A percentile compares a stretch with the other conserved stretches of the same genome.
These are phyloP conservation scores for Fulvia fulva DNA, from an alignment of 2,329 filamentous ascomycete species.

Conservation along the genomic window DNA sequence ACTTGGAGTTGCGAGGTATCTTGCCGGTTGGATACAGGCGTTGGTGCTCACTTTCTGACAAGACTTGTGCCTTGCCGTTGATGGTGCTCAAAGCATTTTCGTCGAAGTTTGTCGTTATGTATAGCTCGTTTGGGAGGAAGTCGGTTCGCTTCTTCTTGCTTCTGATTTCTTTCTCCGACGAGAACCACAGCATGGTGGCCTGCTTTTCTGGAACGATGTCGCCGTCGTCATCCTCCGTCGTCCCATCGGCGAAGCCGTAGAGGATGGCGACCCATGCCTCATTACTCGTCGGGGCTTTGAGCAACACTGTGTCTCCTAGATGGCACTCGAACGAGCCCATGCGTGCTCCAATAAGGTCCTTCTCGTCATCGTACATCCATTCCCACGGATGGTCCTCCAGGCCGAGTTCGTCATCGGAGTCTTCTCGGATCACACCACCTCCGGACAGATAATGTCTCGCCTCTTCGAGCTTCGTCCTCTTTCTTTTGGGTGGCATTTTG, in stretches of 20 bases:
- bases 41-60: constrained; percentile 68
- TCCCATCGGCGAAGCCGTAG: constrained; percentile 71
- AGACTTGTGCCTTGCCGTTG: constrained; percentile 78
- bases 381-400: constrained; percentile 50
- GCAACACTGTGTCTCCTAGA: constrained; percentile 76
- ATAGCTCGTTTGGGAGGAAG: constrained; percentile 78
- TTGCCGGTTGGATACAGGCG: constrained; percentile 69
- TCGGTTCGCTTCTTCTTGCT: constrained; percentile 78
- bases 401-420: constrained; percentile 81
- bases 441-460: constrained; percentile 51
- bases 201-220: constrained; percentile 55
- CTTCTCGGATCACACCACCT: constrained; percentile 65
- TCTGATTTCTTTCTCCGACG: constrained; percentile 81
- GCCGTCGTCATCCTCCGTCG: constrained; percentile 59
- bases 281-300: constrained; percentile 78
- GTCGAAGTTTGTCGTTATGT: constrained; percentile 84
- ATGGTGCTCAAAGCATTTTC: constrained; percentile 82
- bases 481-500: constrained; percentile 39
- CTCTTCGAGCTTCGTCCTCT: constrained; percentile 42
- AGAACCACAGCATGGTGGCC: constrained; percentile 94
- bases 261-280: constrained; percentile 93
- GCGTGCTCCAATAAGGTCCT: constrained; percentile 68
- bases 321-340: constrained; percentile 78
- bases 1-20: constrained; percentile 66
- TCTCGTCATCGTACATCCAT: constrained; percentile 55